phyloP scores from a whole-genome alignment of 2,329 filamentous ascomycete species.

The Ampelomyces quisqualis region DNA sequence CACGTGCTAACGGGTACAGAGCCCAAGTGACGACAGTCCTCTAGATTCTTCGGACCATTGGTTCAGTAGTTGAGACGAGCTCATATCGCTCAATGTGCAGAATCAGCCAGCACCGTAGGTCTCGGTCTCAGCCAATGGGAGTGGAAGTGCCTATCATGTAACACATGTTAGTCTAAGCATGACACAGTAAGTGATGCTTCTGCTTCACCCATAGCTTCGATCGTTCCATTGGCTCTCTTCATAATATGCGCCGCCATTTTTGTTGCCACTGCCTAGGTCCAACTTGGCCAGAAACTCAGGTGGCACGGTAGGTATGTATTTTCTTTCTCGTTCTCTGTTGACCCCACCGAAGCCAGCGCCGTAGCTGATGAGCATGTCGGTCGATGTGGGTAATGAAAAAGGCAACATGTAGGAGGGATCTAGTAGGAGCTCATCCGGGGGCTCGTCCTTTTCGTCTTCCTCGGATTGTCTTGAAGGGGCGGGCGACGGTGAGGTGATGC shows the following conservation, averaged over 20 bases:
- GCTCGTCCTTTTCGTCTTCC: conserved; percentile 65
- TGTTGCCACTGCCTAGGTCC: conserved; percentile 57
- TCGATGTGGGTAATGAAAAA: conserved; percentile 92
- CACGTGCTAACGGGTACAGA: too few relatives aligned
- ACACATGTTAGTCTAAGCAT: not conserved
- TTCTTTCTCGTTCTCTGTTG: conserved; percentile 86
- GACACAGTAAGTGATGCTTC: not conserved
- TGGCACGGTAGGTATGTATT: conserved; percentile 94
- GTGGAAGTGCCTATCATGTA: conserved; percentile 5
- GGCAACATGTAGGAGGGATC: conserved; percentile 91
- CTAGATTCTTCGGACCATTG: too few relatives aligned
- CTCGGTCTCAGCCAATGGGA: conserved; percentile 7
- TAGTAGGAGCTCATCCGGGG: conserved; percentile 73
- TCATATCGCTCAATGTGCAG: too few relatives aligned
- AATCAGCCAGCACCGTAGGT: too few relatives aligned
- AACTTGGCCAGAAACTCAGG: conserved; percentile 90
- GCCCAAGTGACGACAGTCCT: too few relatives aligned
- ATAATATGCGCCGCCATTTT: conserved; percentile 34
- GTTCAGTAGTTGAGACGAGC: too few relatives aligned
- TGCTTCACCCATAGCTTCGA: conserved; percentile 36
- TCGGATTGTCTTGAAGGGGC: conserved; percentile 41
- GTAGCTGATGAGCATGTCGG: conserved; percentile 95
- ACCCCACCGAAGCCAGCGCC: conserved; percentile 91
- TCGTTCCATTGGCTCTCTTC: conserved; percentile 38
- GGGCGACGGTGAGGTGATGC: conserved; percentile 31